Conservation (phyloP, 78 protist species). For the Tieghemostelium lacteum region DNA sequence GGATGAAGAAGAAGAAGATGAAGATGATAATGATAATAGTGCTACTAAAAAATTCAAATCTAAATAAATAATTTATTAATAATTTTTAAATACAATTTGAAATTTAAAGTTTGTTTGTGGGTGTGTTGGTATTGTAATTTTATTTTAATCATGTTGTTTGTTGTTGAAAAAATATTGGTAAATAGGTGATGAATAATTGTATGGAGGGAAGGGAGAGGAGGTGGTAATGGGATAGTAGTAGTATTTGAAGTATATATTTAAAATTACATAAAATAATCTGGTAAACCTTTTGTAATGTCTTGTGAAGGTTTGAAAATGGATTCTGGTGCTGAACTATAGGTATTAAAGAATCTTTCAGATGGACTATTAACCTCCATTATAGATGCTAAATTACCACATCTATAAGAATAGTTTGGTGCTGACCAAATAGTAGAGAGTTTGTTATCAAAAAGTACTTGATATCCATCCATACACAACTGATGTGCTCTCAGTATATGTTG, state of each 20-base stretch:
- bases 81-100: too few species aligned
- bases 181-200: too few species aligned
- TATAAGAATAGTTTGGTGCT: constrained; percentile 99
- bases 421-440: constrained; percentile 95
- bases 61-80: too few species aligned
- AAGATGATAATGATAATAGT: too few species aligned
- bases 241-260: neutral
- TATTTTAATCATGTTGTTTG: too few species aligned
- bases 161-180: too few species aligned
- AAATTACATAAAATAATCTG: constrained; percentile 77
- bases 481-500: constrained; percentile 94
- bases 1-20: too few species aligned
- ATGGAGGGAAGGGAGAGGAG: too few species aligned
- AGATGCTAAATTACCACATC: constrained; percentile 98
- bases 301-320: constrained; percentile 56
- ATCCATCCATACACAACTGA: constrained; percentile 98
- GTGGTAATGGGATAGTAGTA: too few species aligned
- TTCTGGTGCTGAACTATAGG: constrained; percentile 73
- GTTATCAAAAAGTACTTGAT: constrained; percentile 85
- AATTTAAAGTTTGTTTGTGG: too few species aligned
- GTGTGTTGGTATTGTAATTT: too few species aligned
- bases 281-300: constrained; percentile 67
- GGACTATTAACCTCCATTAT: constrained; percentile 93
- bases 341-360: constrained; percentile 48
- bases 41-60: too few species aligned